Conservation (phyloP, 1,284 basidiomycete genomes). For the Leccinum pachyderme region DNA sequence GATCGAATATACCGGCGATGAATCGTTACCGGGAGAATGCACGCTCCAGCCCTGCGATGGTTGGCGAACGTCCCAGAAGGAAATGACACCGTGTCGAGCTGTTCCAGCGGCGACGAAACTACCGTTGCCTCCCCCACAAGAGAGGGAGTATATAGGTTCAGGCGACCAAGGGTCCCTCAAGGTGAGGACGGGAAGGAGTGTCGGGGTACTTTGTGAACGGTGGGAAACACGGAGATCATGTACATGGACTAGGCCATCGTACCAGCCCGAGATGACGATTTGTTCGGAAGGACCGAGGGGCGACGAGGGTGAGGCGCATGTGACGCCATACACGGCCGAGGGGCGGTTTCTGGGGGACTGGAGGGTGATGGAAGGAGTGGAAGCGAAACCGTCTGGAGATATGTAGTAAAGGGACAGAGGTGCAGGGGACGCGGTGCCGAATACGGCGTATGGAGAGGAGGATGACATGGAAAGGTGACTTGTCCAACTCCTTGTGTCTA, state of each 20-base stretch:
- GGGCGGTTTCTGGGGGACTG: conserved; percentile 37
- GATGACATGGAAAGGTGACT: conserved; percentile 51
- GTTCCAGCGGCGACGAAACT: conserved; percentile 68
- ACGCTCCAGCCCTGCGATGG: conserved; percentile 66
- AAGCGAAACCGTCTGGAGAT: conserved; percentile 42
- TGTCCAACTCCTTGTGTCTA: conserved; percentile 58
- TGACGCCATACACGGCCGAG: conserved; percentile 69
- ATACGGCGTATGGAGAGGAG: conserved; percentile 58
- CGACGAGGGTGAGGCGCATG: conserved; percentile 54
- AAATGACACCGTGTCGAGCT: conserved; percentile 69
- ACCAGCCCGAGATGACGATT: conserved; percentile 77
- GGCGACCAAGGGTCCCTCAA: conserved; percentile 63
- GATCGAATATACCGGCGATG: conserved; percentile 70
- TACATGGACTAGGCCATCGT: conserved; percentile 65
- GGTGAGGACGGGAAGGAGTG: conserved; percentile 53
- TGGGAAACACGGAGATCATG: conserved; percentile 64
- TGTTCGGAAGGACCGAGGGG: conserved; percentile 69
- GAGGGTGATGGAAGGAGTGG: conserved; percentile 47
- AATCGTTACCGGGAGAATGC: conserved; percentile 71
- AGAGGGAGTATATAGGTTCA: conserved; percentile 71
- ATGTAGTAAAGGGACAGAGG: conserved; percentile 61
- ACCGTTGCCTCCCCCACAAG: conserved; percentile 64
- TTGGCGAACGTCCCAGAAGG: conserved; percentile 73
- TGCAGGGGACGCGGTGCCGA: conserved; percentile 58
- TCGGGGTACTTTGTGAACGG: neutral